These are phyloP conservation scores for Tephrocybe sp. DNA, from an alignment of 768 basidiomycete genomes.

Conservation along the genomic window DNA sequence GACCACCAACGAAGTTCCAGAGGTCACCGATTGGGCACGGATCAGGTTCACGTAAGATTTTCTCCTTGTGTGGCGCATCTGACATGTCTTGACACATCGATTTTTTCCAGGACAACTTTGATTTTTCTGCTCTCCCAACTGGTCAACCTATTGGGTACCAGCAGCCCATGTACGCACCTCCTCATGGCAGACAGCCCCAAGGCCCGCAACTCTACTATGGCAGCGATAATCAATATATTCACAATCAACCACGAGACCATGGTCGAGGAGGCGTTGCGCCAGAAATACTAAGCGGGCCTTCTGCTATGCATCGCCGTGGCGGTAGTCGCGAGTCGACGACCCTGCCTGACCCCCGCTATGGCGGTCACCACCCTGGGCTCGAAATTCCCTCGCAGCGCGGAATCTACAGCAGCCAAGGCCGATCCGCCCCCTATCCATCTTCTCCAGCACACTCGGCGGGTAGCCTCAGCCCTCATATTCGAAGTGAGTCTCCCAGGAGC, in stretches of 20 bases:
- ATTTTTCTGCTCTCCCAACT: slow-evolving; percentile 10
- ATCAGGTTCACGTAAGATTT: slow-evolving; percentile 8
- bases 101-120: slow-evolving; percentile 1
- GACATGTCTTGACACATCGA: background rate
- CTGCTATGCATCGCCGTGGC: slow-evolving; percentile 2
- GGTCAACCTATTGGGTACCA: slow-evolving; percentile 9
- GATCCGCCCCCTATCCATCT: background rate
- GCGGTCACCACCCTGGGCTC: background rate
- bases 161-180: slow-evolving; percentile 3
- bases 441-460: slow-evolving; percentile 8
- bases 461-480: background rate
- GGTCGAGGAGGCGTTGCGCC: background rate
- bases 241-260: background rate
- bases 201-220: slow-evolving; percentile 3
- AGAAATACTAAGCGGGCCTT: background rate
- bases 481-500: slow-evolving; percentile 1
- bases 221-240: background rate
- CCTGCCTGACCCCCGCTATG: background rate
- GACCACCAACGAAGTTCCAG: background rate
- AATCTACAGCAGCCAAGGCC: slow-evolving; percentile 3
- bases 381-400: slow-evolving; percentile 1
- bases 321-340: background rate
- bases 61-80: slow-evolving; percentile 14
- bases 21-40: background rate
- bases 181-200: slow-evolving; percentile 3